Evolutionary conservation across 352 stramenopile genomes (phyloP).

Genomic region (Globisporangium orthogonon): DNA sequence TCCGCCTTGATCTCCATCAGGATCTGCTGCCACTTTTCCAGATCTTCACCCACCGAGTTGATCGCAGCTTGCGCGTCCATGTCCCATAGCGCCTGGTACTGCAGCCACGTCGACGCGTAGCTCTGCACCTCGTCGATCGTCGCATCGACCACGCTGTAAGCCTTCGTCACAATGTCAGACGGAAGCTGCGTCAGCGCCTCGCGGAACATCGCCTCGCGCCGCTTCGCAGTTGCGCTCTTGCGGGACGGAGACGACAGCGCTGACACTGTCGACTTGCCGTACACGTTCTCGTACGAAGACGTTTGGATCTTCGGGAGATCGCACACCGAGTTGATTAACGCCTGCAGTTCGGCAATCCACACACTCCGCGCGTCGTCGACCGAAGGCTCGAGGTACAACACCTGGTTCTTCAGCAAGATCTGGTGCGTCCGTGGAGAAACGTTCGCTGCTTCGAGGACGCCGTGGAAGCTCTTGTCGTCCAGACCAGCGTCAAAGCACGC

Average conservation of each 20-base stretch:
- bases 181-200: conserved; percentile 57
- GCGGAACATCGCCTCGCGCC: conserved; percentile 68
- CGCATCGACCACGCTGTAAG: conserved; percentile 67
- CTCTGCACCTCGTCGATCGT: conserved; percentile 81
- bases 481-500: conserved; percentile 49
- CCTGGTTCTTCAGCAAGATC: conserved; percentile 95
- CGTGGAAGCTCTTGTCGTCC: conserved; percentile 55
- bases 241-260: conserved; percentile 51
- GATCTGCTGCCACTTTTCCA: conserved; percentile 96
- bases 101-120: conserved; percentile 96
- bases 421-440: conserved; percentile 74
- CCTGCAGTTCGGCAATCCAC: conserved; percentile 91
- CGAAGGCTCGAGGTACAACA: conserved; percentile 94
- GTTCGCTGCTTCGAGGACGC: conserved; percentile 33
- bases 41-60: conserved; percentile 89
- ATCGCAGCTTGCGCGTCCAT: conserved; percentile 94
- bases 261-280: conserved; percentile 58
- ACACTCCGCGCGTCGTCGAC: conserved; percentile 88
- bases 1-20: conserved; percentile 95
- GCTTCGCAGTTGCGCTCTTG: conserved; percentile 44
- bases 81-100: conserved; percentile 99
- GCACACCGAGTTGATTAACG: conserved; percentile 91
- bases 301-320: conserved; percentile 88
- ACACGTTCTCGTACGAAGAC: conserved; percentile 86
- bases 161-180: conserved; percentile 59